Evolutionary conservation across 768 basidiomycete genomes (phyloP), one percentile per base, ranked within the genome.

Genomic region (Tylopilus sp.): DNA sequence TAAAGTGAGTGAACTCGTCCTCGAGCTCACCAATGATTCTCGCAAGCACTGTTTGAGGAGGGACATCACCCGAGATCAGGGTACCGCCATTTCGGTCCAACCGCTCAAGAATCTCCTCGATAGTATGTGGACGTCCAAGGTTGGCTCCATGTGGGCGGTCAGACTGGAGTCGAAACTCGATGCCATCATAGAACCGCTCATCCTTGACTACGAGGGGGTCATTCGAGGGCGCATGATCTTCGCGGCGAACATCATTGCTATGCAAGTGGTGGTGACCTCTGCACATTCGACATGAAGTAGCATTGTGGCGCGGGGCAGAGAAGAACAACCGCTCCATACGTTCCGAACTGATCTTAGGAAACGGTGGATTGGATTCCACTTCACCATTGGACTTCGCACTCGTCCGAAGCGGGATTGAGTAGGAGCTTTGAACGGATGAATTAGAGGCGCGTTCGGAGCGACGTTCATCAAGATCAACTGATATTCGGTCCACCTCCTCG

Each of bases 1-100:
- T 97, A 68, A 95, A 95, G 70, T 93, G 91, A 31, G 81, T 82
- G 63, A 98, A 98, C 64, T 99, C 95, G 54, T 93, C 93, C 65
- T 98, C 95, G 8, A 99, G 75, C 69, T 95, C 92, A 53, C 86
- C 68, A 26, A 98, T 72, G 11, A 97, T 91, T 4, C 88, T 76
- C 25, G 83, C 78, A 4, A 97, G 78, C 12, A 95, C 82, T 1
- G 93, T 94, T 69, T 98, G 95, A 21, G 92, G 88, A 2, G 92
- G 94, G 7, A 90, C 26, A 23, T 59, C 44, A 74, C 75, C 38
- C 25, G 56, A 41, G 43, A 52, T 53, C 39, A 68, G 44, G 4
- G 49, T 57, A 15, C 57, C 61, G 0, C 63, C 65, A 36, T 67
- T 62, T 18, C 36, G 52, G 22, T 67, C 61, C 51, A 66, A 60